Conservation (phyloP, 2,329 filamentous ascomycete genomes). For the Thielaviopsis musarum region DNA sequence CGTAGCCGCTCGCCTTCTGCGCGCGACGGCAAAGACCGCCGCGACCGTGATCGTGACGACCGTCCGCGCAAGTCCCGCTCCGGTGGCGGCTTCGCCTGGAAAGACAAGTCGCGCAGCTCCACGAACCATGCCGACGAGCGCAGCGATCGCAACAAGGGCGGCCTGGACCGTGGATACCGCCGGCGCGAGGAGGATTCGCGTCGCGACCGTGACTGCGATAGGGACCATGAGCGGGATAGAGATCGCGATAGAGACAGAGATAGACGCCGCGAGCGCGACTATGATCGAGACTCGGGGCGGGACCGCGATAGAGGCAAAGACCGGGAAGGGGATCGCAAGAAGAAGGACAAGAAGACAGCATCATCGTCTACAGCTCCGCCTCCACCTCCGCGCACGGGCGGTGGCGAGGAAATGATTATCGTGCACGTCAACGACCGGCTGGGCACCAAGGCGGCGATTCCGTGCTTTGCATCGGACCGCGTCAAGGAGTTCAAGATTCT, state of each 20-base stretch:
- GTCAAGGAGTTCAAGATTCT: constrained; percentile 80
- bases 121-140: constrained; percentile 22
- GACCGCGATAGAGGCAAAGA: constrained; percentile 15
- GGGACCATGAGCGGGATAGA: not conserved
- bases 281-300: constrained; percentile 12
- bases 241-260: constrained; percentile 9
- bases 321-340: constrained; percentile 21
- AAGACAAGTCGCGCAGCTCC: constrained; percentile 32
- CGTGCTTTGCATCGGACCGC: constrained; percentile 69
- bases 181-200: constrained; percentile 16
- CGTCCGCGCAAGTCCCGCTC: constrained; percentile 13
- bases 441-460: constrained; percentile 87
- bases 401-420: constrained; percentile 70
- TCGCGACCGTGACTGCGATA: constrained; percentile 16
- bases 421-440: constrained; percentile 91
- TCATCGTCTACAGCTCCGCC: constrained; percentile 10
- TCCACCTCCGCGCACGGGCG: constrained; percentile 13
- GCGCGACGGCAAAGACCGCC: constrained; percentile 33
- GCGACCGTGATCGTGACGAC: no score
- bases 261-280: constrained; percentile 14
- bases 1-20: constrained; percentile 27
- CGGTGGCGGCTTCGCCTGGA: constrained; percentile 35
- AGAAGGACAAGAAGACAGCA: constrained; percentile 21
- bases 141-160: constrained; percentile 16
- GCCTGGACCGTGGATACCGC: constrained; percentile 21